Conservation (phyloP, 257 asterid species). For the Gentiana straminea region DNA sequence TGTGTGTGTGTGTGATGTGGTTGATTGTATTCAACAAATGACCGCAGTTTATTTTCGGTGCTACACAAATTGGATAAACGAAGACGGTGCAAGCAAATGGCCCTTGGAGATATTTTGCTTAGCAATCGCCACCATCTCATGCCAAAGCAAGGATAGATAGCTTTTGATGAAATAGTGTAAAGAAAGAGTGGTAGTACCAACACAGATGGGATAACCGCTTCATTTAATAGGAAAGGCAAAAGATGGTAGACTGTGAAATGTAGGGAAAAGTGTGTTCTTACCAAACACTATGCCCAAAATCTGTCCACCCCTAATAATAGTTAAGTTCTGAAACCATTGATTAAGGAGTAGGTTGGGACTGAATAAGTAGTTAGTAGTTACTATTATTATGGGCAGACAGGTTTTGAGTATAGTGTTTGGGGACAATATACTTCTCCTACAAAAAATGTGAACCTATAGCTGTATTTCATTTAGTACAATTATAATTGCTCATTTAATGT, state of each 20-base stretch:
- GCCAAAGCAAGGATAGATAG: constrained; percentile 20
- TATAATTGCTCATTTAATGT: constrained; percentile 14
- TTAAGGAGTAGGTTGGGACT: too few relatives aligned
- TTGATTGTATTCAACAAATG: too few relatives aligned
- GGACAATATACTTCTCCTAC: too few relatives aligned
- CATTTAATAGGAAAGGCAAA: constrained; percentile 26
- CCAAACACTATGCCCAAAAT: too few relatives aligned
- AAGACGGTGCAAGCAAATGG: background rate
- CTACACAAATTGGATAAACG: too few relatives aligned
- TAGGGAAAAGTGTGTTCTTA: background rate
- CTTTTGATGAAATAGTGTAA: constrained; percentile 47
- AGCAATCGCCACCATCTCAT: constrained; percentile 8
- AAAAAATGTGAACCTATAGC: constrained; percentile 14
- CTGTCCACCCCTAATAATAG: too few relatives aligned
- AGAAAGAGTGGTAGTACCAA: constrained; percentile 19
- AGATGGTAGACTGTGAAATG: constrained; percentile 14
- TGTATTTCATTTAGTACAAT: constrained; percentile 18
- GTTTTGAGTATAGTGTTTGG: too few relatives aligned
- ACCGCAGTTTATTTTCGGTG: too few relatives aligned
- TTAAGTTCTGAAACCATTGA: too few relatives aligned
- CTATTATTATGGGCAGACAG: too few relatives aligned
- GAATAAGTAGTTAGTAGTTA: too few relatives aligned
- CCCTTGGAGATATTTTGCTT: constrained; percentile 1
- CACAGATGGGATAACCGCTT: constrained; percentile 23
- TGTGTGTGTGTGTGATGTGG: too few relatives aligned